Base-by-base conservation (phyloP, 2,329 filamentous ascomycete species). In the Polytolypa hystricis region DNA sequence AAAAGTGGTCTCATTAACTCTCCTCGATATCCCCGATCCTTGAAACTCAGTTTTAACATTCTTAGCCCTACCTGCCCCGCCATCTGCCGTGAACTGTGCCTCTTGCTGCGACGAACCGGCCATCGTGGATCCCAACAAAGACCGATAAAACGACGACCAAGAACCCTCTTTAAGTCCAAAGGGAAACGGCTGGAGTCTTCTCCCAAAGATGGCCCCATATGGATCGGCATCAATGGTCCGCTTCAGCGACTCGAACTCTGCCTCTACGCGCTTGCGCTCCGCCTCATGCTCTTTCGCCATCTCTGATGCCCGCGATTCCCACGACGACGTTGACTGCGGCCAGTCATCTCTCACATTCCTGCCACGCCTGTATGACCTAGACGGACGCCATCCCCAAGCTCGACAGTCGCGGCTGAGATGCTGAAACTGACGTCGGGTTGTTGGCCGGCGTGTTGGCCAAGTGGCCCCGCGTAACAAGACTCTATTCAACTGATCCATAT, bases 151-250 rank as follows among this genome's bases (percentile, higher is more conserved):
- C 2, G 52, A 50, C 10, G 51, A 49, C 44, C 55, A 56, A 2
- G 45, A 42, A 17, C 42, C 40, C 6, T 53, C 30, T 20, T 46
- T 53, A 4, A 39, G 37, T 7, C 43, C 39, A 16, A 42, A 38
- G 8, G 35, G 39, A 12, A 54, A 45, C 4, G 49, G 50, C 8
- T 51, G 42, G 31, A 56, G 42, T 25, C 54, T 50, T 32, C 50
- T 54, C 10, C 61, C 61, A 43, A 66, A 66, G 3, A 65, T 30
- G 19, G 55, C 55, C n/a, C 45, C 45, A 40, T 59, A 62, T 4
- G 63, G 61, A 46, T 65, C 60, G 11, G 42, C 44, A 25, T 60
- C 53, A 14, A 64, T 48, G 11, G 47, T 45, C 26, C 47, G 56
- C 45, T 53, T 55, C 30, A 64, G 47, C 30, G 54, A 46, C 11